Evolutionary conservation across 805 yeast species (phyloP), one percentile per base, ranked within the genome.

Genomic region (Danielia reshetovae): DNA sequence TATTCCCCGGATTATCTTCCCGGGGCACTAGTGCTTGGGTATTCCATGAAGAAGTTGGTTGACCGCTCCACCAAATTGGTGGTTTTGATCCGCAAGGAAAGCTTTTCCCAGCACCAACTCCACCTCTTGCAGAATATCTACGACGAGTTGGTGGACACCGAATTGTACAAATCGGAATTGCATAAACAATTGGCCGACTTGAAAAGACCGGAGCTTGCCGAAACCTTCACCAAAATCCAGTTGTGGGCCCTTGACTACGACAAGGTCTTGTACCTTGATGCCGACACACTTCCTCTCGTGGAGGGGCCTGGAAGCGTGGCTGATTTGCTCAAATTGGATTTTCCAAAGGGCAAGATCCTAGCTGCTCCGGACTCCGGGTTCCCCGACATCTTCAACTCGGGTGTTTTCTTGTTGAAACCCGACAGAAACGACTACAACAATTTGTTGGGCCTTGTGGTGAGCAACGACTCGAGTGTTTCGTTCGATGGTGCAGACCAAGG

Each of bases 401-500:
- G 51, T 2, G 50, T 47, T 13, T 45, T 47, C 18, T 43, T 33
- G 18, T 40, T 47, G 40, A 35, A 30, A 9, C 51, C 51, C 5
- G 30, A 39, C 34, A 24, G 18, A n/a, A 7, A 24, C 9, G 51
- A 47, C 39, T 41, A 39, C 30, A 17, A 10, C 9, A 36, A 34
- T 24, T 65, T 87, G 30, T 47, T 46, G 27, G 39, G 39, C 4
- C 45, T 62, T 28, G 56, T 52, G 9, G 40, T 49, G 2, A 35
- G 45, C 7, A 28, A 37, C 12, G 27, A 43, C 22, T 41, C 18
- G 3, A 46, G 49, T 22, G 46, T 55, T 2, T 58, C 70, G 3
- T 85, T 86, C 48, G 97, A 88, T 59, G 95, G 95, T 27, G 90
- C 95, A 2, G 97, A 88, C 59, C 97, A 88, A 58, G 97, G 97